Evolutionary conservation across 163 green algal genomes (phyloP), one percentile per base, ranked within the genome.

Genomic region (Scenedesmus sp.): DNA sequence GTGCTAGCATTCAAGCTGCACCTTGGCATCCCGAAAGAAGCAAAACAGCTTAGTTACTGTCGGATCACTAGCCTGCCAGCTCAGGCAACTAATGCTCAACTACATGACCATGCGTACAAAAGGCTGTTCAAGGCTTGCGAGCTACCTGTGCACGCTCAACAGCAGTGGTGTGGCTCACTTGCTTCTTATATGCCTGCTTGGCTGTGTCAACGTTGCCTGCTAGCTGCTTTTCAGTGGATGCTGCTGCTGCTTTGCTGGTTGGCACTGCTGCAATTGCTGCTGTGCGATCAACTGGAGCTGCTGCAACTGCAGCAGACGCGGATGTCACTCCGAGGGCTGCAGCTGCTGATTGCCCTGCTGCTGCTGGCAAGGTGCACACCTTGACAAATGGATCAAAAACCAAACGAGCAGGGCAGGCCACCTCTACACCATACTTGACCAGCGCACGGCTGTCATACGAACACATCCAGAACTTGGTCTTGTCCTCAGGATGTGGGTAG

Each of bases 381-480:
- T 86, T 86, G 10, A 65, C 0, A 2, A 80, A 18, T 1, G 46
- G 16, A 26, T 91, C 86, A 61, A 68, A 91, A 24, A 91, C 73
- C 44, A 91, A 40, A 12, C 37, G 37, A 0, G 20, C 43, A 20
- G 86, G 86, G 49, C 86, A 91, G 33, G 51, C 37, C 26, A 86
- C 44, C 76, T 91, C 86, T 16, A 91, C 86, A 22, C 86, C 86
- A 73, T 91, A 91, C 13, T 24, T 56, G 35, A 80, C 40, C 37
- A 51, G 43, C 20, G 46, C 40, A 1, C 7, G 26, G n/a, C n/a
- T 51, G 68, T 83, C 86, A 59, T 46, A 81, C 2, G 86, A 91
- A 40, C 86, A 91, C 78, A 86, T 85, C 86, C 86, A 91, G n/a
- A 86, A 86, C 49, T 86, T 86, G 37, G 13, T 86, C 0, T 37